A percentile compares a stretch with the other conserved stretches of the same genome.
phyloP scores from a whole-genome alignment of 2,329 filamentous ascomycete species.

The Colletotrichum destructivum region DNA sequence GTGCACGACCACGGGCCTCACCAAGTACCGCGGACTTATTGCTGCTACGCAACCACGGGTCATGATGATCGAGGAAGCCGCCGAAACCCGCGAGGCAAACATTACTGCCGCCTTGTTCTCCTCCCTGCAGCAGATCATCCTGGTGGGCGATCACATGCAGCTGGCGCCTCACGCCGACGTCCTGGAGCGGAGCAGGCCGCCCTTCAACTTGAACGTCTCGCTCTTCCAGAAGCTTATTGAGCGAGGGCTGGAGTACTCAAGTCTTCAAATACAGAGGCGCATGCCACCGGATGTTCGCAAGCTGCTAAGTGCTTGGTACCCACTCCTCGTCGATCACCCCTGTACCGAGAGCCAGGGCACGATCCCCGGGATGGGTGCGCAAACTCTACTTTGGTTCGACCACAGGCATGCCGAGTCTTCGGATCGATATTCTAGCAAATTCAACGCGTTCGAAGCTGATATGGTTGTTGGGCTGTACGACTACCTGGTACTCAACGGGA shows the following conservation, averaged over 20 bases:
- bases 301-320: constrained; percentile 65
- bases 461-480: constrained; percentile 83
- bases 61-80: constrained; percentile 85
- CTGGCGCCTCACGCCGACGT: constrained; percentile 79
- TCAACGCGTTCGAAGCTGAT: constrained; percentile 79
- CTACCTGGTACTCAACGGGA: constrained; percentile 80
- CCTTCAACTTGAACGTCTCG: constrained; percentile 79
- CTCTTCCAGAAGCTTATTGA: constrained; percentile 85
- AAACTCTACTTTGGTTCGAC: constrained; percentile 56
- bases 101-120: constrained; percentile 67
- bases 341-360: constrained; percentile 52
- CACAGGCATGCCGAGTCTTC: constrained; percentile 74
- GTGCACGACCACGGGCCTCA: constrained; percentile 83
- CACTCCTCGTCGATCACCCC: constrained; percentile 60
- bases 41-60: constrained; percentile 76
- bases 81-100: constrained; percentile 79
- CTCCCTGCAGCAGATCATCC: constrained; percentile 67
- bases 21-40: constrained; percentile 83
- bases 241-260: constrained; percentile 74
- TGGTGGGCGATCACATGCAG: constrained; percentile 86
- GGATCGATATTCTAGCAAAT: constrained; percentile 75
- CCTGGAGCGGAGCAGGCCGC: constrained; percentile 68
- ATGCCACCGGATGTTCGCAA: constrained; percentile 64
- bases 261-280: constrained; percentile 77
- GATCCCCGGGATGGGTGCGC: constrained; percentile 61